Evolutionary conservation across 164 flowering plant species (phyloP), one percentile per base, ranked within the genome.

Genomic region (Platanus orientalis): DNA sequence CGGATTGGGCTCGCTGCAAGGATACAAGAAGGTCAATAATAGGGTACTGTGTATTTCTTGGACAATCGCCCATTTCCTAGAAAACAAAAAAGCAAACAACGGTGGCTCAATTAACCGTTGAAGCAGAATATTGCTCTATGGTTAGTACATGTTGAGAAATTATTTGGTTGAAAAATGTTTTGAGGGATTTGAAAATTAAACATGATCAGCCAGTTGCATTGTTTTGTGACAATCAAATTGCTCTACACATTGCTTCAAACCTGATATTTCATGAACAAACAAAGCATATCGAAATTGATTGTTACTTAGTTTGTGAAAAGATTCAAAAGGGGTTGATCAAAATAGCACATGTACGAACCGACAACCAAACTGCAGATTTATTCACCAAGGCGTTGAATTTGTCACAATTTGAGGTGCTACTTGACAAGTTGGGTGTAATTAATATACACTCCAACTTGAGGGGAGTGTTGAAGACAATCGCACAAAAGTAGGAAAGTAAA

Each of bases 191-290:
- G 27, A 27, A 29, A 4, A 17, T 2, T 7, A 27, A 16, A 6
- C 27, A 54, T 27, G 7, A 6, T 6, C 25, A 54, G 7, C 57
- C 57, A 4, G 30, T 23, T 11, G 6, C 26, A 1, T 26, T 65
- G 11, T 32, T 45, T 52, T 68, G 60, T 45, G 65, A 68, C 25
- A 68, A 62, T 19, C 54, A 47, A 55, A 54, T n/a, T n/a, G n/a
- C n/a, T n/a, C n/a, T n/a, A n/a, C n/a, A n/a, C n/a, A n/a, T n/a
- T n/a, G n/a, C n/a, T n/a, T n/a, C n/a, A n/a, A n/a, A n/a, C n/a
- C n/a, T n/a, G n/a, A n/a, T n/a, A n/a, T n/a, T n/a, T n/a, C 61
- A 66, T 57, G 67, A 69, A 48, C 23, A 59, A 19, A 61, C 60
- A 21, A 61, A 68, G 27, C 71, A n/a, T n/a, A n/a, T n/a, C n/a